Percentiles rank a stretch among this genome's conserved stretches.
These are phyloP conservation scores for Powellomyces hirtus DNA, from an alignment of 192 early-diverging fungal genomes.

Conservation along the genomic window DNA sequence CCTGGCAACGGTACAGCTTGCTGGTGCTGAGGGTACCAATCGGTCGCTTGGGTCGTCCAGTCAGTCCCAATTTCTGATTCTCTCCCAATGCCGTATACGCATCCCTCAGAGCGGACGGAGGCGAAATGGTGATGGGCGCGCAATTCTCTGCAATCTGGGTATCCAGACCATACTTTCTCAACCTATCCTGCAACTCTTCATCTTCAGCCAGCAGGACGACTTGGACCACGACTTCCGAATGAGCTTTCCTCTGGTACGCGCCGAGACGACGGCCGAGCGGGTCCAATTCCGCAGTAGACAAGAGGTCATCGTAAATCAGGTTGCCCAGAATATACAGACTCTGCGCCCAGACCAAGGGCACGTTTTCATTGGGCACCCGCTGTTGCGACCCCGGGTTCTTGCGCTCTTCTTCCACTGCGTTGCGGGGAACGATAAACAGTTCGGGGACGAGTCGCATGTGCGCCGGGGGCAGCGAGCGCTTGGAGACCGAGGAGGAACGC, in stretches of 20 bases:
- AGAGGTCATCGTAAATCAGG: slow-evolving; percentile 71
- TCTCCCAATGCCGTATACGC: slow-evolving; percentile 70
- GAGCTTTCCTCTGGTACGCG: slow-evolving; percentile 45
- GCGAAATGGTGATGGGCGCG: slow-evolving; percentile 66
- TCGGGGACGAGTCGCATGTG: slow-evolving; percentile 54
- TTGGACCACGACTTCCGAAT: slow-evolving; percentile 69
- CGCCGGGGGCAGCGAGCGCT: slow-evolving; percentile 8
- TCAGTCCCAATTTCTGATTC: slow-evolving; percentile 74
- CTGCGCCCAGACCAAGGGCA: slow-evolving; percentile 86
- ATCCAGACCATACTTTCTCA: slow-evolving; percentile 74
- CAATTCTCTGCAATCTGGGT: slow-evolving; percentile 76
- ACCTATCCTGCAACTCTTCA: slow-evolving; percentile 62
- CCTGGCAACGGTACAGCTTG: slow-evolving; percentile 79
- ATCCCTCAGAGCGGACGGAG: slow-evolving; percentile 72
- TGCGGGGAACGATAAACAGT: slow-evolving; percentile 78
- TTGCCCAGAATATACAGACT: slow-evolving; percentile 75
- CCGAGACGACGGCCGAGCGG: slow-evolving; percentile 74
- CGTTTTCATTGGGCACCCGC: slow-evolving; percentile 78
- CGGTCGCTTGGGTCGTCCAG: slow-evolving; percentile 73
- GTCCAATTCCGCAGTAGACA: slow-evolving; percentile 78
- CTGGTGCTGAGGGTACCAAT: slow-evolving; percentile 77
- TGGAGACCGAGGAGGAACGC: slow-evolving; percentile 22
- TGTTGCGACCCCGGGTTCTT: slow-evolving; percentile 65
- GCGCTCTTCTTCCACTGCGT: slow-evolving; percentile 69
- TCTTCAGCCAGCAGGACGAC: slow-evolving; percentile 77